phyloP scores from a whole-genome alignment of 2,329 filamentous ascomycete species.

The Aspergillus pseudoglaucus region DNA sequence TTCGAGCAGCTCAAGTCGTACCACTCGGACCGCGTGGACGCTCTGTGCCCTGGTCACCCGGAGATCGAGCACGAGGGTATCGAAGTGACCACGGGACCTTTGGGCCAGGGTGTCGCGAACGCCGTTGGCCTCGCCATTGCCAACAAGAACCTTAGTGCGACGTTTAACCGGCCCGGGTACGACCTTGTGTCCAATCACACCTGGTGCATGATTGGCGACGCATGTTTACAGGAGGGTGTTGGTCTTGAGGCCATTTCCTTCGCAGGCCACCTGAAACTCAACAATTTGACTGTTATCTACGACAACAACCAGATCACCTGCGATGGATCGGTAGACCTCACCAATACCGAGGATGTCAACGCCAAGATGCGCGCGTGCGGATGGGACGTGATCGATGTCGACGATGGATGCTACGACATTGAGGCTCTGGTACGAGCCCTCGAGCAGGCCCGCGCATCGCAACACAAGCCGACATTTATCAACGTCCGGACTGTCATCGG shows the following conservation, averaged over 20 bases:
- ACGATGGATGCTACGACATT: conserved; percentile 49
- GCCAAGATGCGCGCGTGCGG: conserved; percentile 52
- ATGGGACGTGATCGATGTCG: conserved; percentile 51
- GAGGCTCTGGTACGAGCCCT: conserved; percentile 44
- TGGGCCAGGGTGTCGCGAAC: conserved; percentile 57
- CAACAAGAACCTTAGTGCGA: conserved; percentile 49
- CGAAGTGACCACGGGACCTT: conserved; percentile 54
- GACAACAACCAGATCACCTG: conserved; percentile 56
- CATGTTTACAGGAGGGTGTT: conserved; percentile 52
- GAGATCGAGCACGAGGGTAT: conserved; percentile 54
- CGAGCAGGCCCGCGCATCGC: conserved; percentile 37
- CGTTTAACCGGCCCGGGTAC: conserved; percentile 47
- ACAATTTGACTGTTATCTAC: conserved; percentile 52
- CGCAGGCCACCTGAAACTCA: conserved; percentile 48
- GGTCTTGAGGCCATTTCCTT: conserved; percentile 50
- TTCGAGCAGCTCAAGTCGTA: conserved; percentile 31
- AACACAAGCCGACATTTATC: conserved; percentile 51
- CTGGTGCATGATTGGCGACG: conserved; percentile 54
- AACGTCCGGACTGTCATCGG: conserved; percentile 55
- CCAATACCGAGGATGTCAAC: conserved; percentile 51
- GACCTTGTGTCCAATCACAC: conserved; percentile 47
- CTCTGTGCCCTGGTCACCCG: conserved; percentile 36
- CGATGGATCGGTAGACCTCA: conserved; percentile 49
- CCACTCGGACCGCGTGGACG: conserved; percentile 22
- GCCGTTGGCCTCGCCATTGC: conserved; percentile 55